A percentile compares a stretch with the other conserved stretches of the same genome.
Evolutionary conservation across 1,284 basidiomycete genomes (phyloP).

Genomic region (Leccinum ponderosum): DNA sequence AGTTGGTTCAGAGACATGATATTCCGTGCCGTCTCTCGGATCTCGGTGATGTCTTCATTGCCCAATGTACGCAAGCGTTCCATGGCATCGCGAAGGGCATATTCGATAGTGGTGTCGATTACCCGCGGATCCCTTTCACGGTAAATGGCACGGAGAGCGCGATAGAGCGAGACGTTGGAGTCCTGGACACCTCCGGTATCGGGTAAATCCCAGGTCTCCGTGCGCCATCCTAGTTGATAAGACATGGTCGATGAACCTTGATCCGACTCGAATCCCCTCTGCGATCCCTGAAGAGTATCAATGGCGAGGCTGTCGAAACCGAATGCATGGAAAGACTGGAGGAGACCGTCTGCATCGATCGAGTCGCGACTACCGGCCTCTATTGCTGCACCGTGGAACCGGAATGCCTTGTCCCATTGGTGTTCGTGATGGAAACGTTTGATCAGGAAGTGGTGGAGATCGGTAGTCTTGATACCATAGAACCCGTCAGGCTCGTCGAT

Average conservation of each 20-base stretch:
- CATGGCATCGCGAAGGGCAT: slow-evolving; percentile 61
- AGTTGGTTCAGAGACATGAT: slow-evolving; percentile 82
- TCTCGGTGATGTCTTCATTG: slow-evolving; percentile 75
- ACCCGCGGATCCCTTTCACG: slow-evolving; percentile 60
- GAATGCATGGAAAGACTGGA: slow-evolving; percentile 81
- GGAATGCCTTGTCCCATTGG: slow-evolving; percentile 90
- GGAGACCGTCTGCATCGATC: slow-evolving; percentile 53
- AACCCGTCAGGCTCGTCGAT: slow-evolving; percentile 98
- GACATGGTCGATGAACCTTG: slow-evolving; percentile 51
- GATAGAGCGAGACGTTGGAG: slow-evolving; percentile 69
- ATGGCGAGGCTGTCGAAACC: slow-evolving; percentile 86
- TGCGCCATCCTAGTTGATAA: slow-evolving; percentile 87
- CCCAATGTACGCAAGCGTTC: slow-evolving; percentile 64
- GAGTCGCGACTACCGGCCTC: slow-evolving; percentile 55
- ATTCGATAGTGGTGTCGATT: slow-evolving; percentile 50
- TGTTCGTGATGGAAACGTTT: slow-evolving; percentile 90
- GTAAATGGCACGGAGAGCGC: slow-evolving; percentile 76
- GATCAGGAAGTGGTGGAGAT: slow-evolving; percentile 78
- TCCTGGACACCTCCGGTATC: slow-evolving; percentile 47
- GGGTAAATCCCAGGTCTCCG: slow-evolving; percentile 91
- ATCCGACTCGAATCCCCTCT: slow-evolving; percentile 36
- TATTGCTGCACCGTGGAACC: slow-evolving; percentile 82
- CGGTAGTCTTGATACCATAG: slow-evolving; percentile 84
- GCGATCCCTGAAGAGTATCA: slow-evolving; percentile 51
- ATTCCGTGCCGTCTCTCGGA: slow-evolving; percentile 64